Base-by-base conservation (phyloP, 192 early-diverging fungal species). In the Jimgerdemannia lactiflua region DNA sequence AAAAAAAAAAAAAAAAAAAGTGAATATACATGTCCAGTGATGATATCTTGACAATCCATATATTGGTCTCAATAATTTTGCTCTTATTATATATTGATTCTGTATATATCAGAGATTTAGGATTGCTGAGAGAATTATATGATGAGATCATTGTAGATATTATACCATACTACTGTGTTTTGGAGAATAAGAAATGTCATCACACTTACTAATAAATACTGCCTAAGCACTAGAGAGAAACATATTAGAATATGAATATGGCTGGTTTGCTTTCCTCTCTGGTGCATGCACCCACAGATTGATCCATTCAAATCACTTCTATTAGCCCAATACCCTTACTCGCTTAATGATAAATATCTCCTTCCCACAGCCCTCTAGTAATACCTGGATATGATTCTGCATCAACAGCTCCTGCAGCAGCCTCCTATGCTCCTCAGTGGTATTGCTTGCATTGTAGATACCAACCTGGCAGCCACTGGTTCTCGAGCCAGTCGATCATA, bases 21-120 rank as follows among this genome's bases (percentile, higher is more conserved):
- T 3, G 63, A 8, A 42, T 19, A 75, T 80, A 73, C 83, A 89
- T 85, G 82, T 95, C 93, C 3, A 91, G 91, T 29, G 92, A 92
- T 4, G 88, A 87, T 14, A 93, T 87, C 76, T 95, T 95, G 68
- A 95, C 92, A 65, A 90, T 92, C 72, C 91, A 89, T 69, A 95
- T 93, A 71, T 95, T 95, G 74, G 85, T 85, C 42, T 92, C 85
- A 8, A 95, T 89, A 66, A 95, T 91, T 18, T 82, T 77, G 19
- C 80, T 80, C 68, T 88, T 89, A 44, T 87, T 83, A 71, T 87
- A 89, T 3, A 89, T 88, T 7, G 85, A 85, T 76, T 89, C 88
- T 76, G 81, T 76, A 10, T 73, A 76, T 41, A 74, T 4, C 65
- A n/a, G 14, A 29, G 29, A 0, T 29, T 29, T 29, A 29, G 29